Evolutionary conservation across 2,329 filamentous ascomycete genomes (phyloP).

Genomic region (Esteya vermicola): DNA sequence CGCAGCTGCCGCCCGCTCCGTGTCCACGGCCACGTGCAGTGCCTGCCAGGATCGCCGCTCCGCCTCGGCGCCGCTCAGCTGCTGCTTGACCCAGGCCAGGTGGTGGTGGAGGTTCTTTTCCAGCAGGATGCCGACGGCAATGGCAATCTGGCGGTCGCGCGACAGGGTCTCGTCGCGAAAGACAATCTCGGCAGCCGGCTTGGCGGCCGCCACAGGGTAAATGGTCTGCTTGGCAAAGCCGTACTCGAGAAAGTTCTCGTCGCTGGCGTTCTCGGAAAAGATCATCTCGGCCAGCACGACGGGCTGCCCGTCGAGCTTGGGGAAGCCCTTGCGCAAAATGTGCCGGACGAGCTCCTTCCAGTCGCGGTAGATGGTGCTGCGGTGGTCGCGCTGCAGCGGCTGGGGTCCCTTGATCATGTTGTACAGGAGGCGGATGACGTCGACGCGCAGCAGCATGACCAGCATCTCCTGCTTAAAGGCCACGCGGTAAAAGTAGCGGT

Average conservation of each 20-base stretch:
- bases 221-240: slow-evolving; percentile 71
- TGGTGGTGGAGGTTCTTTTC: slow-evolving; percentile 66
- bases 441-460: slow-evolving; percentile 77
- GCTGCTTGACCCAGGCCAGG: slow-evolving; percentile 68
- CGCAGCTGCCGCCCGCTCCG: slow-evolving; percentile 9
- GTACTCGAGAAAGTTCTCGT: slow-evolving; percentile 77
- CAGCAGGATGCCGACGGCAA: slow-evolving; percentile 65
- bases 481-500: slow-evolving; percentile 86
- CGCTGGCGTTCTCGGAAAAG: slow-evolving; percentile 80
- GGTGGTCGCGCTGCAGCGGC: slow-evolving; percentile 58
- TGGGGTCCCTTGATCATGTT: slow-evolving; percentile 84
- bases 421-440: slow-evolving; percentile 79
- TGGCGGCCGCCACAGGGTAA: slow-evolving; percentile 39
- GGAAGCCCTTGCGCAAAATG: slow-evolving; percentile 65
- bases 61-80: slow-evolving; percentile 51
- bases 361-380: slow-evolving; percentile 58
- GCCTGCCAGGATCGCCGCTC: slow-evolving; percentile 68
- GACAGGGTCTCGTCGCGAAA: slow-evolving; percentile 62
- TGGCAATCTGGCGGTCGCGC: slow-evolving; percentile 57
- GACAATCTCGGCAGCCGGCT: slow-evolving; percentile 67
- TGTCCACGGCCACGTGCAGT: slow-evolving; percentile 47
- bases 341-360: slow-evolving; percentile 86
- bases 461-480: slow-evolving; percentile 91
- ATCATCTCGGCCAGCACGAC: slow-evolving; percentile 82
- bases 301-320: slow-evolving; percentile 73